phyloP scores from a whole-genome alignment of 805 yeast species.

The Naumovozyma baii region DNA sequence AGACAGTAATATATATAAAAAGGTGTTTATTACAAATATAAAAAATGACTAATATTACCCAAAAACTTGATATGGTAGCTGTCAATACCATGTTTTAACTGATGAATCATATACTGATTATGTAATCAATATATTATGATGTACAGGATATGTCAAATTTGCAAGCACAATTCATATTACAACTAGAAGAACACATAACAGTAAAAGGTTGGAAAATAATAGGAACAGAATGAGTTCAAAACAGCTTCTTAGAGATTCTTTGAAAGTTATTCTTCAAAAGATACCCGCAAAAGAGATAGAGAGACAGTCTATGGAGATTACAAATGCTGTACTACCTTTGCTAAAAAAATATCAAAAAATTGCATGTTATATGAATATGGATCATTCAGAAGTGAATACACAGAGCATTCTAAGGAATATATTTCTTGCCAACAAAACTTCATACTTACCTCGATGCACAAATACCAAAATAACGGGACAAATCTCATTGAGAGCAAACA shows the following conservation, averaged over 20 bases:
- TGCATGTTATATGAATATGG: slow-evolving; percentile 74
- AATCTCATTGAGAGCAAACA: slow-evolving; percentile 13
- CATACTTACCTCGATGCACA: slow-evolving; percentile 51
- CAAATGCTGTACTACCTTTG: slow-evolving; percentile 10
- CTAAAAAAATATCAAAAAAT: slow-evolving; percentile 24
- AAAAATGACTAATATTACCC: too few relatives aligned
- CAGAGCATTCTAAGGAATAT: slow-evolving; percentile 33
- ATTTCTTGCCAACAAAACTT: slow-evolving; percentile 19
- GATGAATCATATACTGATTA: too few relatives aligned
- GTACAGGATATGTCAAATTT: too few relatives aligned
- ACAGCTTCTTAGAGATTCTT: not conserved
- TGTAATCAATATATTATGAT: too few relatives aligned
- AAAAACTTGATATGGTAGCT: too few relatives aligned
- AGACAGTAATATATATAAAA: too few relatives aligned
- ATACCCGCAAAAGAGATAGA: slow-evolving; percentile 2
- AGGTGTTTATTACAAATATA: too few relatives aligned
- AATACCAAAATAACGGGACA: slow-evolving; percentile 27
- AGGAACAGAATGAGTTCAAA: not conserved
- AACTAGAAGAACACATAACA: too few relatives aligned
- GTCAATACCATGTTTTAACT: too few relatives aligned
- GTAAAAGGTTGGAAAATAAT: too few relatives aligned
- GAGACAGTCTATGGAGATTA: slow-evolving; percentile 21
- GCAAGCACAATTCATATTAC: too few relatives aligned
- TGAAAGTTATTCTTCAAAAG: not conserved
- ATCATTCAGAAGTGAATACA: slow-evolving; percentile 59